phyloP scores from a whole-genome alignment of 2,329 filamentous ascomycete species.

The Phaeosphaeria sp. region DNA sequence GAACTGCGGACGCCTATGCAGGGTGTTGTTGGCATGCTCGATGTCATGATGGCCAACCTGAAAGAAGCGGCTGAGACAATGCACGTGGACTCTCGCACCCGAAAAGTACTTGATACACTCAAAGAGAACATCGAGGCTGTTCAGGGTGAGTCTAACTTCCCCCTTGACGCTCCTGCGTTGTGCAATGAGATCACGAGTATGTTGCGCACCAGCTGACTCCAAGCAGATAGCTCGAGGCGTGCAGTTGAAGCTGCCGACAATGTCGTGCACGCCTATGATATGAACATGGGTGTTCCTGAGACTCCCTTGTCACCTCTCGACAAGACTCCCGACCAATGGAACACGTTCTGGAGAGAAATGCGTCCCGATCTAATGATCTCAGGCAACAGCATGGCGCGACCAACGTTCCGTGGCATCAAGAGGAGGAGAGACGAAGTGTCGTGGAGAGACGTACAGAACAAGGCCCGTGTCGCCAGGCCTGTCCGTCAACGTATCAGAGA shows the following conservation, averaged over 20 bases:
- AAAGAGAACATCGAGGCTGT: conserved; percentile 75
- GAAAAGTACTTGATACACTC: conserved; percentile 66
- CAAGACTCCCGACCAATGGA: conserved; percentile 34
- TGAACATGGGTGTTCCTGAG: conserved; percentile 77
- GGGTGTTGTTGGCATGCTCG: conserved; percentile 76
- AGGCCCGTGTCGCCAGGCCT: conserved; percentile 31
- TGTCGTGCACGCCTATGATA: conserved; percentile 76
- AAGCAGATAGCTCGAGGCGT: conserved; percentile 70
- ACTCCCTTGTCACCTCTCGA: conserved; percentile 58
- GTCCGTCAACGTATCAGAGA: conserved; percentile 36
- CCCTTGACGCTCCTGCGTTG: not conserved
- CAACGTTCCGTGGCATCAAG: conserved; percentile 52
- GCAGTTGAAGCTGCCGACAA: conserved; percentile 78
- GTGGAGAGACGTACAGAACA: conserved; percentile 31
- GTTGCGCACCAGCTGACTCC: not conserved
- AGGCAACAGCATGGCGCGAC: conserved; percentile 50
- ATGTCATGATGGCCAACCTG: conserved; percentile 77
- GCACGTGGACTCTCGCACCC: conserved; percentile 58
- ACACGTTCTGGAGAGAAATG: conserved; percentile 42
- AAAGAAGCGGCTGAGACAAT: conserved; percentile 68
- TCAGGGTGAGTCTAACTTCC: conserved; percentile 61
- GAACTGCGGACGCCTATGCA: conserved; percentile 78
- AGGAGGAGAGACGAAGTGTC: conserved; percentile 50
- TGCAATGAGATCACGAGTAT: not conserved
- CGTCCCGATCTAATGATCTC: conserved; percentile 54